These are phyloP conservation scores for Dactylellina drechsleri DNA, from an alignment of 2,329 filamentous ascomycete genomes.

Conservation along the genomic window DNA sequence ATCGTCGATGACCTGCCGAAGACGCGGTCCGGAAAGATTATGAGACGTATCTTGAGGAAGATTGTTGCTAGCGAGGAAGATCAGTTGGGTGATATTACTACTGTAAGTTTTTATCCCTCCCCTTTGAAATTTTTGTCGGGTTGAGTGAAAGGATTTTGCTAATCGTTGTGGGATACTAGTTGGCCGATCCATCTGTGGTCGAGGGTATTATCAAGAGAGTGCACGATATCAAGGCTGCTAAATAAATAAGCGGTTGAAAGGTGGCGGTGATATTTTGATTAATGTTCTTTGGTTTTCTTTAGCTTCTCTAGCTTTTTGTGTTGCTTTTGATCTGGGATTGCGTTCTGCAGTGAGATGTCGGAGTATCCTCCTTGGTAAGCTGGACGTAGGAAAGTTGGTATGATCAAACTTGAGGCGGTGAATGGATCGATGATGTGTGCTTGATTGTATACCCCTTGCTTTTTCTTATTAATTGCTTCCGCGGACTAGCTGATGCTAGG, in stretches of 20 bases:
- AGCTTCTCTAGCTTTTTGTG: no score
- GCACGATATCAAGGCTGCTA: conserved; percentile 31
- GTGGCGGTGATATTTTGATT: background rate
- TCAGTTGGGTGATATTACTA: conserved; percentile 90
- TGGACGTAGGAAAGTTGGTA: no score
- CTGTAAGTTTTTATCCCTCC: conserved; percentile 69
- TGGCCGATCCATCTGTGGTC: conserved; percentile 89
- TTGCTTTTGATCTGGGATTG: no score
- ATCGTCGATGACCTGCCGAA: conserved; percentile 94
- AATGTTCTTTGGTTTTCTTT: no score
- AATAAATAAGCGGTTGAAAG: conserved; percentile 5
- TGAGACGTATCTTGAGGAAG: conserved; percentile 96
- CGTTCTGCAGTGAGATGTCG: no score
- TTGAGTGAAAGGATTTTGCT: no score
- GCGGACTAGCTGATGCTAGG: no score
- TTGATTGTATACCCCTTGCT: no score
- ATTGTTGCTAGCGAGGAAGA: conserved; percentile 97
- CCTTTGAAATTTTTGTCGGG: conserved; percentile 36
- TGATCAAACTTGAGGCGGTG: no score
- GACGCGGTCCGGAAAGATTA: conserved; percentile 98
- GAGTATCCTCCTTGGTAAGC: no score
- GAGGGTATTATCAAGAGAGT: conserved; percentile 87
- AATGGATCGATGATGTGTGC: no score
- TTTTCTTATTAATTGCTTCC: no score
- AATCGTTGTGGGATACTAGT: conserved; percentile 64